Evolutionary conservation across 495 filamentous ascomycete genomes (phyloP).

Genomic region (Penicillium macrosclerotiorum): DNA sequence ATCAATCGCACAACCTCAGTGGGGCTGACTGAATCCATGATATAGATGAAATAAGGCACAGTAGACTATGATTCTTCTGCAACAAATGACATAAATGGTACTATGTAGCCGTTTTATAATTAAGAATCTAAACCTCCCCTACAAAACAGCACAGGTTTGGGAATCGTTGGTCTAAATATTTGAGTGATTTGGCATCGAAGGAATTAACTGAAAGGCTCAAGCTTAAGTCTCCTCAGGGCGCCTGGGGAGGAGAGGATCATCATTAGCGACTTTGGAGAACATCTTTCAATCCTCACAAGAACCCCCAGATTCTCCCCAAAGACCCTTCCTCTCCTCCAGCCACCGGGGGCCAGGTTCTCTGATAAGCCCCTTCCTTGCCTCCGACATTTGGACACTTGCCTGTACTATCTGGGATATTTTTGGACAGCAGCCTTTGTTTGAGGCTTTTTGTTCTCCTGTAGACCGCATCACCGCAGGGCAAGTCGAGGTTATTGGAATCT

Average conservation of each 20-base stretch:
- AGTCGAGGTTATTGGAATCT: constrained; percentile 23
- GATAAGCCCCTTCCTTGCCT: constrained; percentile 27
- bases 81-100: too few relatives aligned
- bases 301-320: constrained; percentile 13
- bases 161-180: too few relatives aligned
- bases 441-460: constrained; percentile 11
- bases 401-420: constrained; percentile 32
- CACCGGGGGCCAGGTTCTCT: constrained; percentile 24
- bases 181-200: too few relatives aligned
- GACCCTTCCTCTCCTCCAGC: constrained; percentile 20
- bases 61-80: too few relatives aligned
- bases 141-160: too few relatives aligned
- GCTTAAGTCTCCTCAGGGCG: too few relatives aligned
- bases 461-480: constrained; percentile 28
- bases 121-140: too few relatives aligned
- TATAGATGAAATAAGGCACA: too few relatives aligned
- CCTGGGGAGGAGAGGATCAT: constrained; percentile 7
- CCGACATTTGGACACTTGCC: constrained; percentile 34
- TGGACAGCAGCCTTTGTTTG: constrained; percentile 28
- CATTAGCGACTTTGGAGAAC: constrained; percentile 27
- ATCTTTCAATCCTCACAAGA: constrained; percentile 20
- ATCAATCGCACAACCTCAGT: too few relatives aligned
- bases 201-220: too few relatives aligned
- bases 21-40: too few relatives aligned
- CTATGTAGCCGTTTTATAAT: too few relatives aligned